Percentiles rank a stretch among this genome's conserved stretches.
Evolutionary conservation across 371 early-diverging fungal species (phyloP).

Genomic region (Mucor lusitanicus): DNA sequence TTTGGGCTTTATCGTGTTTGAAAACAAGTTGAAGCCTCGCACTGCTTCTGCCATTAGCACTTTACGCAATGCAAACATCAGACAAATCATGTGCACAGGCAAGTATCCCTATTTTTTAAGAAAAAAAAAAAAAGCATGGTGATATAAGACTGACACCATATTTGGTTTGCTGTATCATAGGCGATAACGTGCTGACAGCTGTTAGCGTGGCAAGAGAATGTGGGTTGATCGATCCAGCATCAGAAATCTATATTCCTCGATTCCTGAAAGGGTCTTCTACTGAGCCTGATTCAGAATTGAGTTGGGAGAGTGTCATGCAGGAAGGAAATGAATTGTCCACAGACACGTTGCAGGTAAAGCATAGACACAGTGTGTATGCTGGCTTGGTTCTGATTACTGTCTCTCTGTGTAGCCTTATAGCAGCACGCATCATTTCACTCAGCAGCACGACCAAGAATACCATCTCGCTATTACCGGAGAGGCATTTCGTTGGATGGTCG

Average conservation of each 20-base stretch:
- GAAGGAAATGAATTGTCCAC: slow-evolving; percentile 61
- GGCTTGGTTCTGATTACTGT: too few species aligned
- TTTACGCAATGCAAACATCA: slow-evolving; percentile 87
- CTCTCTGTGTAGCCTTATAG: too few species aligned
- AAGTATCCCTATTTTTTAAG: slow-evolving; percentile 8
- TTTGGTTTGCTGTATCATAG: slow-evolving; percentile 34
- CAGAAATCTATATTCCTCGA: slow-evolving; percentile 60
- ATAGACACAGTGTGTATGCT: too few species aligned
- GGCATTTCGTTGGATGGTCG: slow-evolving; percentile 94
- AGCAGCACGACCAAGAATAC: slow-evolving; percentile 44
- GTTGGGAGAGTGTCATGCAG: slow-evolving; percentile 75
- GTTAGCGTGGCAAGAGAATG: slow-evolving; percentile 95
- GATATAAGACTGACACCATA: background rate
- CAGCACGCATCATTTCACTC: background rate
- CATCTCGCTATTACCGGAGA: slow-evolving; percentile 93
- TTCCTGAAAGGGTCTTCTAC: slow-evolving; percentile 57
- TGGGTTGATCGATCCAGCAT: slow-evolving; percentile 66
- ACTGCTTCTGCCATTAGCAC: slow-evolving; percentile 83
- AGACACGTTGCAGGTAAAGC: slow-evolving; percentile 59
- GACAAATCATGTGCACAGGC: slow-evolving; percentile 98
- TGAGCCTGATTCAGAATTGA: slow-evolving; percentile 55
- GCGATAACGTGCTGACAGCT: slow-evolving; percentile 98
- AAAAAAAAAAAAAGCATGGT: too few species aligned
- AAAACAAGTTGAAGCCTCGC: slow-evolving; percentile 96
- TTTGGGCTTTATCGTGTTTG: slow-evolving; percentile 97